phyloP scores from a whole-genome alignment of 352 stramenopile species.

The Blastocystis sp. region DNA sequence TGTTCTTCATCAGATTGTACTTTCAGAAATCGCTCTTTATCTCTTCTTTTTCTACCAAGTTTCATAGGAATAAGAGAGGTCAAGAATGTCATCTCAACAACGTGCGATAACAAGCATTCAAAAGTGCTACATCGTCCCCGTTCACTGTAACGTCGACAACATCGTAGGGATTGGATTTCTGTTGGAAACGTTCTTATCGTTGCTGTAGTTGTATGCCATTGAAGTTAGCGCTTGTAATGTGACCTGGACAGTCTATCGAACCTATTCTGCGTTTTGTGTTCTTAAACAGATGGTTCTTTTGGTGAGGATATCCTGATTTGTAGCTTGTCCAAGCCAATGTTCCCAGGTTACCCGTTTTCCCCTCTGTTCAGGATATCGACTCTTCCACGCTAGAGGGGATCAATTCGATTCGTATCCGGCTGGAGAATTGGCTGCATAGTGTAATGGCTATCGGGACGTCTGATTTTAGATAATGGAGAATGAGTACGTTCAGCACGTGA shows the following conservation, averaged over 20 bases:
- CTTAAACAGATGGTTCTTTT: slow-evolving; percentile 11
- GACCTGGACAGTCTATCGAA: slow-evolving; percentile 47
- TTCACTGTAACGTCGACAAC: slow-evolving; percentile 51
- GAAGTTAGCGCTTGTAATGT: slow-evolving; percentile 15
- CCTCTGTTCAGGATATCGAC: slow-evolving; percentile 1
- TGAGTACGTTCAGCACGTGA: slow-evolving; percentile 53
- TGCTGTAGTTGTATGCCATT: slow-evolving; percentile 36
- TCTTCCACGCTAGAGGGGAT: slow-evolving; percentile 36
- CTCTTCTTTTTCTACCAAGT: too few species aligned
- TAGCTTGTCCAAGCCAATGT: slow-evolving; percentile 50
- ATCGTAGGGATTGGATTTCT: background rate
- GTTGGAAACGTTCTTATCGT: background rate
- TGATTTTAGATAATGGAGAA: slow-evolving; percentile 53
- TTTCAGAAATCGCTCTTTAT: too few species aligned
- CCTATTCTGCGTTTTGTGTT: slow-evolving; percentile 34
- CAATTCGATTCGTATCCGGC: slow-evolving; percentile 34
- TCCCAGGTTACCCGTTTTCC: slow-evolving; percentile 28
- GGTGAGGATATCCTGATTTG: background rate
- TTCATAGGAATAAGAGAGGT: background rate
- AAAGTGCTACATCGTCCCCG: slow-evolving; percentile 43
- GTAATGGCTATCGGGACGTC: background rate
- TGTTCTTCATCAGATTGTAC: background rate
- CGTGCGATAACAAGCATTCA: slow-evolving; percentile 4
- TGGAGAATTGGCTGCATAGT: slow-evolving; percentile 36
- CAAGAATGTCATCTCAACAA: slow-evolving; percentile 24